Percentiles rank a stretch among this genome's conserved stretches.
Evolutionary conservation across 805 yeast genomes (phyloP).

Genomic region (Wickerhamiella qilinensis): DNA sequence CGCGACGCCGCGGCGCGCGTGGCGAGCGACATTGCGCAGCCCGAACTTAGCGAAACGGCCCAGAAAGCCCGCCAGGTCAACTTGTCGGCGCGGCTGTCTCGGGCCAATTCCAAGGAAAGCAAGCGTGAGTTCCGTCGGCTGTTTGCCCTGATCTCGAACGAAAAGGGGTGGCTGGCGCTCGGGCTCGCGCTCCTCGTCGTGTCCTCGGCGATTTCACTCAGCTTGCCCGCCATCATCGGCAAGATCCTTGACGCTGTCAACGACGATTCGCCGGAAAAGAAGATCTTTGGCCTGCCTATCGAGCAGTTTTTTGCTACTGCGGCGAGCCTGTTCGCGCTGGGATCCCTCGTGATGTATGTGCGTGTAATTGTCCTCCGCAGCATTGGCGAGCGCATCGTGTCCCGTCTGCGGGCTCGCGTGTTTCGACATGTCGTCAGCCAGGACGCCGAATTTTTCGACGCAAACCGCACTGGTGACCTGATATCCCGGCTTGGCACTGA

Average conservation of each 20-base stretch:
- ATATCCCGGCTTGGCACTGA: constrained; percentile 80
- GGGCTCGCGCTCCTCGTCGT: constrained; percentile 52
- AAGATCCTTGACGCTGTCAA: constrained; percentile 63
- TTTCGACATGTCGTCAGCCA: constrained; percentile 65
- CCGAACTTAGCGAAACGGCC: constrained; percentile 2
- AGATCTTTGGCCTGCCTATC: constrained; percentile 42
- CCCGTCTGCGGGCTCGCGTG: constrained; percentile 62
- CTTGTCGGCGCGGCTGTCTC: constrained; percentile 18
- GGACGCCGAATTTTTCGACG: constrained; percentile 80
- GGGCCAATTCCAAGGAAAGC: not conserved
- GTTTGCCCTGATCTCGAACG: constrained; percentile 41
- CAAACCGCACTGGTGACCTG: constrained; percentile 79
- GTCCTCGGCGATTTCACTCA: constrained; percentile 67
- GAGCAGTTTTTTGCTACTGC: constrained; percentile 47
- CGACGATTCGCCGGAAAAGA: constrained; percentile 20
- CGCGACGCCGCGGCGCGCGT: no score
- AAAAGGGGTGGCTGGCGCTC: constrained; percentile 34
- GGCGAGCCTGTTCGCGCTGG: constrained; percentile 47
- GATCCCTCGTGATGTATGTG: constrained; percentile 67
- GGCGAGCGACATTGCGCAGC: no score
- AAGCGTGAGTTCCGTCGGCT: constrained; percentile 30
- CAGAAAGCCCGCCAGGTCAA: constrained; percentile 19
- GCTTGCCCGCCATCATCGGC: constrained; percentile 72
- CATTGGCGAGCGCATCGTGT: constrained; percentile 78
- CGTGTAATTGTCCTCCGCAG: constrained; percentile 59